A percentile compares a stretch with the other conserved stretches of the same genome.
phyloP scores from a whole-genome alignment of 2,329 filamentous ascomycete species.

The Beauveria australis region DNA sequence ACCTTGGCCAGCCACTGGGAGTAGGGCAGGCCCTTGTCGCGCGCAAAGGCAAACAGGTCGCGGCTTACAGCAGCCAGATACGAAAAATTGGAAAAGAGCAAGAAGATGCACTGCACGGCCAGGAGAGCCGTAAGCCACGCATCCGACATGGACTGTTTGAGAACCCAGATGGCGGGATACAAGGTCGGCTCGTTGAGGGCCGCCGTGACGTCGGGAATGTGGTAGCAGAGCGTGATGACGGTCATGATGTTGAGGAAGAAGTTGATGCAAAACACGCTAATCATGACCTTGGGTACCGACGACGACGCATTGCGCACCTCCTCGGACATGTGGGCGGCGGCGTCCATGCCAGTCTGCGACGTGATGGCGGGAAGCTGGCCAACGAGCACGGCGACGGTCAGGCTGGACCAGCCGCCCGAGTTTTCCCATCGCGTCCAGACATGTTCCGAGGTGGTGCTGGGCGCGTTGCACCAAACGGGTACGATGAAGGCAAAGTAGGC shows the following conservation, averaged over 20 bases:
- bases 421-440: conserved; percentile 14
- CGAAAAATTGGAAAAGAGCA: conserved; percentile 12
- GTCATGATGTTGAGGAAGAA: conserved; percentile 4
- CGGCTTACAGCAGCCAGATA: conserved; percentile 12
- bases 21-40: conserved; percentile 9
- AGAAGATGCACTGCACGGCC: conserved; percentile 3
- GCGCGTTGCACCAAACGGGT: conserved; percentile 14
- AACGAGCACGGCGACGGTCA: conserved; percentile 12
- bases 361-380: conserved; percentile 13
- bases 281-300: conserved; percentile 12
- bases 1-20: conserved; percentile 9
- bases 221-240: conserved; percentile 11
- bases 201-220: conserved; percentile 9
- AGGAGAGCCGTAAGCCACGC: conserved; percentile 11
- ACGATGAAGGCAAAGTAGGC: conserved; percentile 12
- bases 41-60: conserved; percentile 11
- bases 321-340: conserved; percentile 13
- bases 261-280: conserved; percentile 4
- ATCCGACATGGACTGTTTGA: conserved; percentile 10
- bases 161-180: conserved; percentile 11
- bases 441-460: conserved; percentile 5
- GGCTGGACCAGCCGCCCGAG: conserved; percentile 12
- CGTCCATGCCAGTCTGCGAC: conserved; percentile 11
- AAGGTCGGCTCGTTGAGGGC: conserved; percentile 9
- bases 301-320: conserved; percentile 13